These are phyloP conservation scores for Dryas octopetala DNA, from an alignment of 306 rosid genomes.

Conservation along the genomic window DNA sequence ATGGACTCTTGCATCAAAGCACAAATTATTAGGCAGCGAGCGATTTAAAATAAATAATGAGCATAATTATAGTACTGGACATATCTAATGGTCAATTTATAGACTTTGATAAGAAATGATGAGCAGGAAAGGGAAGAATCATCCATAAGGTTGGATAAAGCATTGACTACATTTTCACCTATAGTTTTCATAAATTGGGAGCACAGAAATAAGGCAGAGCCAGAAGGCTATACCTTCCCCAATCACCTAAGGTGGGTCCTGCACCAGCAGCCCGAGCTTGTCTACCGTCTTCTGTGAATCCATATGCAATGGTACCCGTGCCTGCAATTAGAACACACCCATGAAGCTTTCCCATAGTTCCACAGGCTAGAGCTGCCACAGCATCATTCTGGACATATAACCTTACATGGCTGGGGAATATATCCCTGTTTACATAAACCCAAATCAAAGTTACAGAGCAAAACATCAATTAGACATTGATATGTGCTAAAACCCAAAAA, in stretches of 20 bases:
- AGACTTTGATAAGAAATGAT: neutral
- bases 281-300: conserved; percentile 82
- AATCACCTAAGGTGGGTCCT: conserved; percentile 94
- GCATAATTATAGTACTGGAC: neutral
- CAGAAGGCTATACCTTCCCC: conserved; percentile 75
- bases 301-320: conserved; percentile 91
- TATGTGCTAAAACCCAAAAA: neutral
- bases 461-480: neutral
- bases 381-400: conserved; percentile 92
- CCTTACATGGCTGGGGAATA: conserved; percentile 71
- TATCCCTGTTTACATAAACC: conserved; percentile 54
- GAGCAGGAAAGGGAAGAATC: neutral
- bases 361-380: conserved; percentile 93
- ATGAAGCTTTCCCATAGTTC: conserved; percentile 85
- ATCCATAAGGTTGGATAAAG: neutral
- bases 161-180: neutral
- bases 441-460: conserved; percentile 1
- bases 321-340: conserved; percentile 97
- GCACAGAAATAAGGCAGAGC: conserved; percentile 1
- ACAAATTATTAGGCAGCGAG: neutral
- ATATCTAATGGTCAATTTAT: neutral
- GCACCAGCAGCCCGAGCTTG: conserved; percentile 97
- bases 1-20: neutral
- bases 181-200: neutral
- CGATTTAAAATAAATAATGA: neutral